A percentile compares a stretch with the other conserved stretches of the same genome.
These are phyloP conservation scores for Tilletia indica DNA, from an alignment of 1,284 basidiomycete genomes.

Conservation along the genomic window DNA sequence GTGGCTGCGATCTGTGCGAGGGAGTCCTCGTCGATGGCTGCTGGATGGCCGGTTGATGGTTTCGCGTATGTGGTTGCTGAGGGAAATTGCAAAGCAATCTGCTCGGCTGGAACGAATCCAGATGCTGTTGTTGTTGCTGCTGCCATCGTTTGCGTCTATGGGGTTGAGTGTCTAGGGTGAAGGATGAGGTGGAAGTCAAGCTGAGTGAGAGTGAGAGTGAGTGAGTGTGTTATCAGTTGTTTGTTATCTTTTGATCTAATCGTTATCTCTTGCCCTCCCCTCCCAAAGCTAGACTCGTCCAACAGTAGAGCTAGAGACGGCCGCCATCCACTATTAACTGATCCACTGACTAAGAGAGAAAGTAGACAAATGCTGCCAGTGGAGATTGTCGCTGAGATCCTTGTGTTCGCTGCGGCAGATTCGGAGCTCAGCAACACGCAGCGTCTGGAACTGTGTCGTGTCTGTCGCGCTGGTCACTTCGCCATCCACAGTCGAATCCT, in stretches of 20 bases:
- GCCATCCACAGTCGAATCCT: not conserved
- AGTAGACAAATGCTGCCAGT: not conserved
- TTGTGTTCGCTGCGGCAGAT: not conserved
- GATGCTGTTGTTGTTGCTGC: not conserved
- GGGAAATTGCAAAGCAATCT: not conserved
- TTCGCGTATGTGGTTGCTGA: not conserved
- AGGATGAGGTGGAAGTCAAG: not conserved
- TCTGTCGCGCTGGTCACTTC: not conserved
- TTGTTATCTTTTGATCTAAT: not conserved
- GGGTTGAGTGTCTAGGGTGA: too few relatives aligned
- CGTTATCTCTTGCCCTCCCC: too few relatives aligned
- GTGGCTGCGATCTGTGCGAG: not conserved
- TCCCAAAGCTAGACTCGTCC: too few relatives aligned
- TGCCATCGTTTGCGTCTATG: not conserved
- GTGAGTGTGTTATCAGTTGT: not conserved
- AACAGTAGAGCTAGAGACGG: too few relatives aligned
- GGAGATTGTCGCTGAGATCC: slow-evolving; percentile 10
- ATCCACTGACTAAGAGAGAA: too few relatives aligned
- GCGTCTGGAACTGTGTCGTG: slow-evolving; percentile 8
- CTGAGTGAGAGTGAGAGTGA: too few relatives aligned
- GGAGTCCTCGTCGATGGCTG: not conserved
- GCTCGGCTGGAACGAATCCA: not conserved
- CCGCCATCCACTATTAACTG: too few relatives aligned
- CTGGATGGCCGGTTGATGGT: not conserved
- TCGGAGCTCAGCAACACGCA: not conserved